phyloP scores from a whole-genome alignment of 2,329 filamentous ascomycete genomes.

The Ceratocystis variospora region DNA sequence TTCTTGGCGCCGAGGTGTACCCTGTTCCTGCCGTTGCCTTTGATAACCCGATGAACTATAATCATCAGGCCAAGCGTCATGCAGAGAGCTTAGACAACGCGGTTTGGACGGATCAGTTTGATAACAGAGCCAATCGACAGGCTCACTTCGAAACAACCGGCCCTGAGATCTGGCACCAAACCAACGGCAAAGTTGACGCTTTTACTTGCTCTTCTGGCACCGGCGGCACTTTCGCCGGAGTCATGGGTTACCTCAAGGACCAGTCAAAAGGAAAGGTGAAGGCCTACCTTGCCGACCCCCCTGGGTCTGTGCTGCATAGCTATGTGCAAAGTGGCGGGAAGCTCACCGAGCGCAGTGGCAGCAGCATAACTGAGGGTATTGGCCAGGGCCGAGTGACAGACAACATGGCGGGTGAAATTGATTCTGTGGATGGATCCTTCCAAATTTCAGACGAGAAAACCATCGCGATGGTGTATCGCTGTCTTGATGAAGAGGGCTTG shows the following conservation, averaged over 20 bases:
- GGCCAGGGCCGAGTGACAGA: conserved; percentile 95
- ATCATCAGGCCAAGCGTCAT: conserved; percentile 84
- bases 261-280: conserved; percentile 65
- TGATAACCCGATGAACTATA: conserved; percentile 93
- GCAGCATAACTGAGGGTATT: conserved; percentile 94
- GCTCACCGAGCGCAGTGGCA: conserved; percentile 65
- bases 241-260: conserved; percentile 79
- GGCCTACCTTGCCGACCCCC: conserved; percentile 83
- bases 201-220: conserved; percentile 95
- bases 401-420: conserved; percentile 76
- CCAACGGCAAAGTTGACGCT: conserved; percentile 68
- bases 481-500: conserved; percentile 86
- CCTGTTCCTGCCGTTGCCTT: conserved; percentile 92
- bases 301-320: conserved; percentile 81
- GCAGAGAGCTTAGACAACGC: conserved; percentile 77
- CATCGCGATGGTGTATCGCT: conserved; percentile 95
- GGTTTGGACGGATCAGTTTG: conserved; percentile 98
- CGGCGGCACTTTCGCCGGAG: conserved; percentile 77
- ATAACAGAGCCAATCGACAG: conserved; percentile 84
- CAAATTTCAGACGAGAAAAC: conserved; percentile 83
- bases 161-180: conserved; percentile 94
- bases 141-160: conserved; percentile 96
- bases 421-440: conserved; percentile 69
- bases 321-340: conserved; percentile 79
- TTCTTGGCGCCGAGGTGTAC: conserved; percentile 89